Evolutionary conservation across 257 asterid genomes (phyloP).

Genomic region (Cruciata laevipes): DNA sequence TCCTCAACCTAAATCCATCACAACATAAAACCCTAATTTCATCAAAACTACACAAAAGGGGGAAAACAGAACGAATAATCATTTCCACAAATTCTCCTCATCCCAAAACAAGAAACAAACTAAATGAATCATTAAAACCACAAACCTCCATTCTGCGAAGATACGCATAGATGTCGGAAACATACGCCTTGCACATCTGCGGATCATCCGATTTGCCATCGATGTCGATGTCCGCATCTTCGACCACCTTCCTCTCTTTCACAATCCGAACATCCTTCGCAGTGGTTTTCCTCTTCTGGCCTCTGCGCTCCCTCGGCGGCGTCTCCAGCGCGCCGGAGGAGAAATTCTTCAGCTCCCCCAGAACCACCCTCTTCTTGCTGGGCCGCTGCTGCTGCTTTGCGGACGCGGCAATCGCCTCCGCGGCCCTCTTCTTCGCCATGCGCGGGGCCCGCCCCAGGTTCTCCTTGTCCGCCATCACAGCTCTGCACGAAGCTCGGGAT

Average conservation of each 20-base stretch:
- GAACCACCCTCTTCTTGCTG: conserved; percentile 61
- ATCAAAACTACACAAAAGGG: background rate
- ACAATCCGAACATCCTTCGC: background rate
- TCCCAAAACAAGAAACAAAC: background rate
- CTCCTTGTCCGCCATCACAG: conserved; percentile 61
- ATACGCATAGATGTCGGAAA: conserved; percentile 71
- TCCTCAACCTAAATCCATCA: conserved; percentile 40
- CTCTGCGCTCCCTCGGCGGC: background rate
- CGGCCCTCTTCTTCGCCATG: conserved; percentile 73
- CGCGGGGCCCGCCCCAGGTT: conserved; percentile 60
- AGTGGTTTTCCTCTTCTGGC: background rate
- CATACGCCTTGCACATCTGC: conserved; percentile 67
- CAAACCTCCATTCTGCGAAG: conserved; percentile 77
- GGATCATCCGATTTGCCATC: conserved; percentile 44
- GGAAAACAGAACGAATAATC: background rate
- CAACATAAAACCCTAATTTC: background rate
- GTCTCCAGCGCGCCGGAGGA: conserved; percentile 12
- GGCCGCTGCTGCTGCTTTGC: conserved; percentile 20
- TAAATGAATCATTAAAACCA: background rate
- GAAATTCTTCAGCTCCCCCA: conserved; percentile 73
- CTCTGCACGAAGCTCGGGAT: background rate
- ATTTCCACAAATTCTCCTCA: background rate
- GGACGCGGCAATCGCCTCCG: conserved; percentile 27
- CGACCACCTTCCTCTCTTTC: conserved; percentile 12
- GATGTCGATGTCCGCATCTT: conserved; percentile 25